Evolutionary conservation across 805 yeast species (phyloP), one percentile per base, ranked within the genome.

Genomic region (Candida namnaoensis): DNA sequence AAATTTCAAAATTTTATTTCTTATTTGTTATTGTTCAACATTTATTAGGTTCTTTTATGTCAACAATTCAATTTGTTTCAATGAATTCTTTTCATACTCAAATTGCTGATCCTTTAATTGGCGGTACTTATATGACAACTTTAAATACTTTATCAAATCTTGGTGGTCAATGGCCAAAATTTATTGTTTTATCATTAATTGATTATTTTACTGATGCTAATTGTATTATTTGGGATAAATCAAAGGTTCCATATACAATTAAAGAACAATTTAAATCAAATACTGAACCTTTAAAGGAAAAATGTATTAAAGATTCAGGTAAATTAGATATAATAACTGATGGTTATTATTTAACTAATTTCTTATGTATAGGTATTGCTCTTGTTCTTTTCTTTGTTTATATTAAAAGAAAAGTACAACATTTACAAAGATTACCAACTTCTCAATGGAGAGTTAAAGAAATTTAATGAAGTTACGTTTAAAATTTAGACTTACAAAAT

Each of bases 101-200:
- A 51, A 85, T 93, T 41, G 96, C 99, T 2, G 99, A 93, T 58
- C 98, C 99, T 0, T 64, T 80, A 15, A 86, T 93, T 52, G 99
- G 99, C 14, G 99, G 99, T 2, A 93, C 99, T 0, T 93, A 93
- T 60, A 91, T 93, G 98, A 93, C 99, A 0, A 81, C 95, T 1
- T 68, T 93, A 44, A 93, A 93, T 61, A 93, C 99, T 0, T 68
- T 93, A 38, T 79, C 95, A 35, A 93, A 93, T 58, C 71, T 91
- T 44, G 99, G 99, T 24, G 99, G 99, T 10, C 93, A 95, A 36
- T 93, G 99, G 99, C 99, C 99, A 2, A 72, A 88, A 41, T 66
- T 87, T n/a, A 66, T 93, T 30, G 80, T 91, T 1, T 72, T 88
- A 49, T 76, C 71, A 44, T 69, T 88, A 61, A 91, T 93, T 42